A percentile compares a stretch with the other conserved stretches of the same genome.
These are phyloP conservation scores for Leucocoprinus sp. DNA, from an alignment of 768 basidiomycete species.

Conservation along the genomic window DNA sequence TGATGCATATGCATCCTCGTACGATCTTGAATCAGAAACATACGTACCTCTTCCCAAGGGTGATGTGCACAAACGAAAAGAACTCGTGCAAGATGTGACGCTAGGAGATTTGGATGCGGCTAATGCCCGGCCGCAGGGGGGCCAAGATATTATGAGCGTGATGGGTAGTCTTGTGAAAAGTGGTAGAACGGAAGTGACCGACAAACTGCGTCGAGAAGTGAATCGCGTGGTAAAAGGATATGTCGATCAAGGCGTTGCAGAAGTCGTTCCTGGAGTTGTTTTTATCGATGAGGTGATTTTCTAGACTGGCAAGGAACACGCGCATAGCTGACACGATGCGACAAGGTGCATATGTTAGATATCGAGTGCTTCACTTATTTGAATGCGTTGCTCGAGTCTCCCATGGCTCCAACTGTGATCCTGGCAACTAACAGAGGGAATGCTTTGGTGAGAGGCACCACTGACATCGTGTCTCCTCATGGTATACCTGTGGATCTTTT, in stretches of 20 bases:
- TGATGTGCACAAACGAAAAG: slow-evolving; percentile 93
- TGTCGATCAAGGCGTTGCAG: slow-evolving; percentile 97
- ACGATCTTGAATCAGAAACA: slow-evolving; percentile 96
- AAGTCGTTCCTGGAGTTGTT: slow-evolving; percentile 94
- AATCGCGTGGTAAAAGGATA: slow-evolving; percentile 97
- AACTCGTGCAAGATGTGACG: slow-evolving; percentile 91
- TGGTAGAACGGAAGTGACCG: slow-evolving; percentile 92
- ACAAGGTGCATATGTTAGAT: slow-evolving; percentile 97
- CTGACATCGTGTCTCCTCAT: slow-evolving; percentile 85
- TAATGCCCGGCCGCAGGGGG: slow-evolving; percentile 92
- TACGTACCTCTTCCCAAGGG: slow-evolving; percentile 97
- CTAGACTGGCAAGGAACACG: neutral
- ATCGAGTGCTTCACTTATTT: slow-evolving; percentile 99
- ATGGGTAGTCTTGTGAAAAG: slow-evolving; percentile 91
- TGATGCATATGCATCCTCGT: slow-evolving; percentile 95
- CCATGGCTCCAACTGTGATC: slow-evolving; percentile 96
- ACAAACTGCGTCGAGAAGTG: slow-evolving; percentile 90
- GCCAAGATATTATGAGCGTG: slow-evolving; percentile 98
- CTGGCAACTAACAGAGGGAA: slow-evolving; percentile 95
- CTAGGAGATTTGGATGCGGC: slow-evolving; percentile 94
- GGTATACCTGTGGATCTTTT: slow-evolving; percentile 91
- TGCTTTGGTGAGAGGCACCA: slow-evolving; percentile 86
- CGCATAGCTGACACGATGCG: slow-evolving; percentile 9
- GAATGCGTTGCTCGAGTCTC: slow-evolving; percentile 89
- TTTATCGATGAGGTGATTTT: slow-evolving; percentile 92